Evolutionary conservation across 345 rosid genomes (phyloP), one percentile per base, ranked within the genome.

Genomic region (Acer negundo): DNA sequence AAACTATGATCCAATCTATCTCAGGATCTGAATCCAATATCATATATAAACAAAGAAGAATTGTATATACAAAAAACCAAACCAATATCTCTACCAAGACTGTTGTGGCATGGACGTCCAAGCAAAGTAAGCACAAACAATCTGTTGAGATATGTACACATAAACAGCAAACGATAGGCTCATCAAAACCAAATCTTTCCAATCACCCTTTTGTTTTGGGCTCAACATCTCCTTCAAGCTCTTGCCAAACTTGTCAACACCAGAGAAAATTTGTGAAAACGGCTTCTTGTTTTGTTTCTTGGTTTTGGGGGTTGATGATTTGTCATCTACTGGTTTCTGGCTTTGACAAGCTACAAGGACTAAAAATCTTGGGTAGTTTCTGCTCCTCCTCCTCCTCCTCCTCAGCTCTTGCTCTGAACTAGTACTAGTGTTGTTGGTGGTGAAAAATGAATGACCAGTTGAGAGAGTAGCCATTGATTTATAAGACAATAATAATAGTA

Each of bases 121-220:
- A 44, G 89, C 87, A 81, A 75, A 90, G 82, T 91, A 95, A 79
- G 97, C 93, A 79, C 90, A 87, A 20, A 92, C 97, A 79, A 95
- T 81, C 82, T 77, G 84, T 76, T 95, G 94, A 72, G 97, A 95
- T 10, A 93, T 88, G 56, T 95, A 90, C 13, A 95, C 91, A 81
- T 91, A 93, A 70, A 95, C 86, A 22, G 98, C 97, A 79, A 93
- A 93, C 10, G 97, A 89, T n/a, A 95, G 79, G 58, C 94, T 84
- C 95, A 91, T 93, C 81, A 93, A 82, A 76, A 85, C 81, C 70
- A 90, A 59, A 78, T 95, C 97, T 79, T 91, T 95, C 85, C 94
- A 85, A 63, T 90, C 97, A 61, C 98, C 98, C 84, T 90, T 89
- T 62, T 77, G 84, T 80, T 84, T 77, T 6, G 92, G 93, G 59